Evolutionary conservation across 1,284 basidiomycete species (phyloP), one percentile per base, ranked within the genome.

Genomic region (Prillingera fragicola): DNA sequence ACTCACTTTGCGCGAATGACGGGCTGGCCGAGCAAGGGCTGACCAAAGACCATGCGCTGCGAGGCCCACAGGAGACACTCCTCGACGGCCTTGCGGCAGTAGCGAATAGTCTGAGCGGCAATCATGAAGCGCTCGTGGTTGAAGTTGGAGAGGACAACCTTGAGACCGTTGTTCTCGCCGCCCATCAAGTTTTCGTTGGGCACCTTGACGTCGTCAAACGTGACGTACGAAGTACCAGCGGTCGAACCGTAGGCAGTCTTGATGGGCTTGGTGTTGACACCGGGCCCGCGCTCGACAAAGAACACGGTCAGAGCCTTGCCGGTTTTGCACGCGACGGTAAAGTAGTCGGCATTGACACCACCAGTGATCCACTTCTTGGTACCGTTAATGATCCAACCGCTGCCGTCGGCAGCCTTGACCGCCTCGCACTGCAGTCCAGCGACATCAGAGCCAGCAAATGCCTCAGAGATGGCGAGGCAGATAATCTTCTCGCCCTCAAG

Each of bases 311-410:
- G 90, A 89, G 50, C 85, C 80, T 9, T 5, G 4, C 36, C 41
- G 21, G 39, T 44, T 43, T 56, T 59, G 15, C 49, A 46, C 4
- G 62, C 67, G 31, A 70, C 64, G 23, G 62, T 65, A 43, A 70
- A 70, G 59, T 70, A 72, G 43, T 70, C 67, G 33, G 68, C 65
- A 45, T 68, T 67, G 66, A 71, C 73, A 38, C 86, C 88, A 58
- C 91, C 95, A 34, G 91, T 92, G 61, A 96, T 96, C 91, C 91
- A 95, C 57, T 75, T 75, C 71, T 94, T 92, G 7, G 86, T 89
- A 8, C 88, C 89, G 55, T 87, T 88, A 54, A 92, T 81, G 44
- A 87, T 82, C 65, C 74, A 77, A 55, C 69, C 67, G 55, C 85
- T 71, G 27, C 87, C 89, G 60, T 92, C 89, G 48, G 84, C 80